Evolutionary conservation across 2,329 filamentous ascomycete genomes (phyloP), one percentile per base, ranked within the genome.

Genomic region (Thyridium curvatum): DNA sequence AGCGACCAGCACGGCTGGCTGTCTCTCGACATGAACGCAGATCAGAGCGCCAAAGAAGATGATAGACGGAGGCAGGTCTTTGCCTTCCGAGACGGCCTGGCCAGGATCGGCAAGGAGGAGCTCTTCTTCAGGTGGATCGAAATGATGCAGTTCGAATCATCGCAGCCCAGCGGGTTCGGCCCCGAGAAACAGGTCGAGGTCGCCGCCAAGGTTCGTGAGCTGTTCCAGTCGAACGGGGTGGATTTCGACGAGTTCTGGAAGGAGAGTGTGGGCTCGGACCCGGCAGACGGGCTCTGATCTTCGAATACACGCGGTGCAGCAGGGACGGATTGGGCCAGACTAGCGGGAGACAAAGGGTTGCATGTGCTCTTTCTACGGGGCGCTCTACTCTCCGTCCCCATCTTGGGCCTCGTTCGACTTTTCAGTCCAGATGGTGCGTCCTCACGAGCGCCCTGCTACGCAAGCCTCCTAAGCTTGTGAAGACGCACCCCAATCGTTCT

Each of bases 41-140:
- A 34, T 16, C 65, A 64, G 9, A 63, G 52, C 18, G 60, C 60
- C 2, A 68, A 72, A 32, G 77, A 84, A 47, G 81, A 85, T 42
- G 73, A 80, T 44, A 74, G 76, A 35, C 67, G 81, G 48, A 76
- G 80, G 46, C 87, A 93, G 61, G 82, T 96, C 8, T 77, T 93
- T 45, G 73, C 75, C 3, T 94, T 96, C 58, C 82, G 86, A 51
- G 84, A 93, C 32, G 79, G 80, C 15, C 70, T 96, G 49, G 72
- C 76, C 2, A 72, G 72, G 3, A 71, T 93, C 60, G 88, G 84
- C 32, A 94, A 95, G 62, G 90, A 95, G 59, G 80, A 84, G 46
- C 60, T 96, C 38, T 96, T 96, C 65, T 95, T 86, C 65, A 79
- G 84, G 40, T 95, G 89, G 88, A 86, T 95, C 35, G 90, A 96